phyloP scores from a whole-genome alignment of 31 red algal species.

The Odonthalia washingtoniensis region DNA sequence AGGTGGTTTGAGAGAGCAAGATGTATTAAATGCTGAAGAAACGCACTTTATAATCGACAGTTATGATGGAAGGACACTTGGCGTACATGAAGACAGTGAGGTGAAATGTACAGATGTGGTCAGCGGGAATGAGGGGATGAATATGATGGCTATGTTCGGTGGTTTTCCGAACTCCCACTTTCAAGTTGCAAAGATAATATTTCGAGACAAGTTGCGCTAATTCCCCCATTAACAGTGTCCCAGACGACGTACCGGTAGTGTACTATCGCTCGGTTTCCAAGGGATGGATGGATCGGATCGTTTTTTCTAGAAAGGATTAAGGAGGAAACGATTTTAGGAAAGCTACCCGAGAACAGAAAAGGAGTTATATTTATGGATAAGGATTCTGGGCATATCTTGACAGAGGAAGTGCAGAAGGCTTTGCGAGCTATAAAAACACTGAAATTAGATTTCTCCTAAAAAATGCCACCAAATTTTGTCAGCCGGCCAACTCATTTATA shows the following conservation, averaged over 20 bases:
- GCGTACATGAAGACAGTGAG: background rate
- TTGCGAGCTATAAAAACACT: background rate
- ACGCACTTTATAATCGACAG: slow-evolving; percentile 15
- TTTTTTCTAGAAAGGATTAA: background rate
- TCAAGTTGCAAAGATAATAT: background rate
- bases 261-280: background rate
- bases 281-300: slow-evolving; percentile 28
- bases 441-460: background rate
- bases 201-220: background rate
- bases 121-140: background rate
- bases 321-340: background rate
- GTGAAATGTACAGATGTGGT: background rate
- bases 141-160: slow-evolving; percentile 19
- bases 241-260: slow-evolving; percentile 6
- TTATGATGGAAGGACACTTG: slow-evolving; percentile 29
- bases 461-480: slow-evolving; percentile 22
- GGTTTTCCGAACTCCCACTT: background rate
- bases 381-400: slow-evolving; percentile 15
- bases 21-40: slow-evolving; percentile 11
- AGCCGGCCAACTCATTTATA: slow-evolving; percentile 39
- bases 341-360: background rate
- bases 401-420: background rate
- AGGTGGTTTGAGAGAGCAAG: background rate
- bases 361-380: slow-evolving; percentile 35
- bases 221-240: slow-evolving; percentile 16